These are phyloP conservation scores for Rickenella mellea DNA, from an alignment of 768 basidiomycete species.

Conservation along the genomic window DNA sequence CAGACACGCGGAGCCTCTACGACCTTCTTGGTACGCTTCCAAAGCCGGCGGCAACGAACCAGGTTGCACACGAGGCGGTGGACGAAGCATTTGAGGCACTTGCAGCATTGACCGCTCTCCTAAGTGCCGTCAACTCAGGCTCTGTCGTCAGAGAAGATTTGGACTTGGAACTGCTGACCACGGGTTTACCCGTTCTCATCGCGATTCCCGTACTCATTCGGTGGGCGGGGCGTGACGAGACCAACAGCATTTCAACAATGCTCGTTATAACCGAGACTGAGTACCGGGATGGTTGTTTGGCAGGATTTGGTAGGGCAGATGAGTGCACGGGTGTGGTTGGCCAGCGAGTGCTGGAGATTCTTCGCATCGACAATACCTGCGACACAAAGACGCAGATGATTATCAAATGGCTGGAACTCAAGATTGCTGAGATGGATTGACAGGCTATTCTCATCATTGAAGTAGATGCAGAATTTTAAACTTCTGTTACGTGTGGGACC, in stretches of 20 bases:
- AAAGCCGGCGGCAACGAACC: slow-evolving; percentile 42
- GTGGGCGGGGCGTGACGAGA: slow-evolving; percentile 25
- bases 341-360: slow-evolving; percentile 42
- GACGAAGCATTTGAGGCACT: slow-evolving; percentile 69
- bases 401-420: not conserved
- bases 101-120: slow-evolving; percentile 42
- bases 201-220: slow-evolving; percentile 61
- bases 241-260: slow-evolving; percentile 39
- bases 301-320: slow-evolving; percentile 72
- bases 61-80: slow-evolving; percentile 70
- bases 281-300: slow-evolving; percentile 59
- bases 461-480: no score
- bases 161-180: slow-evolving; percentile 44
- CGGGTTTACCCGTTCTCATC: slow-evolving; percentile 64
- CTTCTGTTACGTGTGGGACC: not conserved
- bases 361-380: slow-evolving; percentile 17
- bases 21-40: slow-evolving; percentile 54
- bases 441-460: no score
- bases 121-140: slow-evolving; percentile 36
- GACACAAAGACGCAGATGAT: not conserved
- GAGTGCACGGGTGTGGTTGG: slow-evolving; percentile 56
- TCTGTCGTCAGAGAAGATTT: slow-evolving; percentile 17
- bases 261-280: slow-evolving; percentile 50
- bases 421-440: no score
- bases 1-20: slow-evolving; percentile 54